These are phyloP conservation scores for Ascosphaera apis DNA, from an alignment of 2,329 filamentous ascomycete genomes.

Conservation along the genomic window DNA sequence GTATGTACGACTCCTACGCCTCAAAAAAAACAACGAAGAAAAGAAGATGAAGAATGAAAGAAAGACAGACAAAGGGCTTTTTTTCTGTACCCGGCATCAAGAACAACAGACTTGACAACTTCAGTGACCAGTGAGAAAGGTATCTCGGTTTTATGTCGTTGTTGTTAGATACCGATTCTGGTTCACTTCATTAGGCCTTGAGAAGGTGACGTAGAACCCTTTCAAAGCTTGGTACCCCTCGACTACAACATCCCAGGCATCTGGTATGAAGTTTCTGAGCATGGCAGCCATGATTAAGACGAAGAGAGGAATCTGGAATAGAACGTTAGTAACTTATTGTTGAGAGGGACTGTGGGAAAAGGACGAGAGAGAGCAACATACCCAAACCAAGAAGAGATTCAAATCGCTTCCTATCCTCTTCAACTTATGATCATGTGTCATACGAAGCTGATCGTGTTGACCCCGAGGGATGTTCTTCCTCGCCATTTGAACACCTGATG, in stretches of 20 bases:
- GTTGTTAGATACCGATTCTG: no score
- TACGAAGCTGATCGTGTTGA: conserved; percentile 24
- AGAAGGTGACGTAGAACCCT: background rate
- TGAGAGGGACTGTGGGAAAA: background rate
- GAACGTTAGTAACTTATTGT: conserved; percentile 7
- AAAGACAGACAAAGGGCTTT: conserved; percentile 1
- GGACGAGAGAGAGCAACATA: conserved; percentile 12
- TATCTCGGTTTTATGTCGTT: no score
- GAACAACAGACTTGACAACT: no score
- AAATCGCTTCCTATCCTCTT: conserved; percentile 26
- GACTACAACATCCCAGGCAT: conserved; percentile 17
- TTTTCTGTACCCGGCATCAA: no score
- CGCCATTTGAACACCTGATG: conserved; percentile 21
- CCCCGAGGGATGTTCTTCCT: conserved; percentile 20
- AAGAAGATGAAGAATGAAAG: conserved; percentile 6
- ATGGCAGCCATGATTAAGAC: conserved; percentile 23
- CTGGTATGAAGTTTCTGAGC: conserved; percentile 20
- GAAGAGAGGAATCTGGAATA: conserved; percentile 23
- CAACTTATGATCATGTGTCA: conserved; percentile 24
- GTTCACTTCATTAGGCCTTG: background rate
- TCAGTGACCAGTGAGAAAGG: no score
- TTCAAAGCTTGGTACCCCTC: conserved; percentile 18
- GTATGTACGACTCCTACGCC: no score
- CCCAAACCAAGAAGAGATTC: conserved; percentile 32
- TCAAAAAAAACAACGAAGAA: conserved; percentile 5